These are phyloP conservation scores for Suhomyces pyralidae DNA, from an alignment of 805 yeast species.

Conservation along the genomic window DNA sequence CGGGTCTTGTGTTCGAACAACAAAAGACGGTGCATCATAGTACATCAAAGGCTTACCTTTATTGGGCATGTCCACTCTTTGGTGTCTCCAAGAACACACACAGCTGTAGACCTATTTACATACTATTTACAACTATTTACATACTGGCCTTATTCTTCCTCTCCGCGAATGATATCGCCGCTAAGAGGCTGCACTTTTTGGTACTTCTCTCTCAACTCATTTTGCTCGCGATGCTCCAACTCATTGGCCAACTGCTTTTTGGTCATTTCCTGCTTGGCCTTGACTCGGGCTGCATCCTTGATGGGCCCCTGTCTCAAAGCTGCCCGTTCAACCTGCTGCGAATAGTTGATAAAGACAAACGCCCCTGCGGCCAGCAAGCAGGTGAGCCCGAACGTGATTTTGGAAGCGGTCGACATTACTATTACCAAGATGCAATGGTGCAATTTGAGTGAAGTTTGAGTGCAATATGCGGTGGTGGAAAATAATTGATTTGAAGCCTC, in stretches of 20 bases:
- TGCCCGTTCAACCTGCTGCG: constrained; percentile 68
- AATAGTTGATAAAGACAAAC: constrained; percentile 63
- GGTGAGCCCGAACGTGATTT: constrained; percentile 64
- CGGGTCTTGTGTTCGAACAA: constrained; percentile 17
- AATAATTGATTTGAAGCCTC: constrained; percentile 12
- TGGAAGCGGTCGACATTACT: constrained; percentile 78
- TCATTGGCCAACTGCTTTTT: constrained; percentile 52
- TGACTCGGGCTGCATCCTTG: constrained; percentile 70
- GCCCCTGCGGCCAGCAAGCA: constrained; percentile 55
- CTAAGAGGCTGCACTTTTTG: constrained; percentile 60
- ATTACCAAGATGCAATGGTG: background rate
- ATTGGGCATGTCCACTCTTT: constrained; percentile 13
- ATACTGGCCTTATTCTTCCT: constrained; percentile 8
- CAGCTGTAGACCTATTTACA: constrained; percentile 17
- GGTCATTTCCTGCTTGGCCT: constrained; percentile 41
- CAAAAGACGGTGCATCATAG: constrained; percentile 43
- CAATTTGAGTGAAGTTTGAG: background rate
- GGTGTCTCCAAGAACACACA: constrained; percentile 52
- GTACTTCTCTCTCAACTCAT: constrained; percentile 53
- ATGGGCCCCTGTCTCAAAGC: constrained; percentile 80
- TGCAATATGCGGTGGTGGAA: constrained; percentile 14
- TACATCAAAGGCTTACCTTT: constrained; percentile 34
- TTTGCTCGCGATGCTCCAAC: constrained; percentile 64
- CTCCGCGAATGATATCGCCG: constrained; percentile 34
- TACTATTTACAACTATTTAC: background rate